phyloP scores from a whole-genome alignment of 345 rosid genomes.

The Hibiscus syriacus region DNA sequence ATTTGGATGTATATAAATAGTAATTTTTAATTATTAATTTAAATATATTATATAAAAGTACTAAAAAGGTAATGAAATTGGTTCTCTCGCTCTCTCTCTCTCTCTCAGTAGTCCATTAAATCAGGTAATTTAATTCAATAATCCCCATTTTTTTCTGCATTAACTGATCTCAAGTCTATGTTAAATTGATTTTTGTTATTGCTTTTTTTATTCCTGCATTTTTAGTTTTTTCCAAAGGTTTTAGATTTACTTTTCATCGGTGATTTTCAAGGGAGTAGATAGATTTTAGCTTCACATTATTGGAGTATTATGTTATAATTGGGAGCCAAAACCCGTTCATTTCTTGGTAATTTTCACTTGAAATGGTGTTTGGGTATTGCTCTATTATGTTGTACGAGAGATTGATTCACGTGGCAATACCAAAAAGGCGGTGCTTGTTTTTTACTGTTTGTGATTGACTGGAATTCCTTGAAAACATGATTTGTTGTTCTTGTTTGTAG shows the following conservation, averaged over 20 bases:
- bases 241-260: background rate
- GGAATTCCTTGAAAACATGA: background rate
- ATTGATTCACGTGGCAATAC: background rate
- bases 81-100: background rate
- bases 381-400: background rate
- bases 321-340: background rate
- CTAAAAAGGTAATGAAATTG: too few relatives aligned
- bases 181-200: background rate
- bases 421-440: background rate
- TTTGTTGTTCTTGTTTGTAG: background rate
- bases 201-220: background rate
- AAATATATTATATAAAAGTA: too few relatives aligned
- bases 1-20: too few relatives aligned
- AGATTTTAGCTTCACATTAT: slow-evolving; percentile 2
- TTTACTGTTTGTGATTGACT: background rate
- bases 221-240: background rate
- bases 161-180: slow-evolving; percentile 5
- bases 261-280: background rate
- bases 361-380: background rate
- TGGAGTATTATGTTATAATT: background rate
- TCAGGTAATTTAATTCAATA: slow-evolving; percentile 4
- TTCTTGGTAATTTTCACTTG: background rate
- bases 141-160: background rate
- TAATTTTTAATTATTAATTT: too few relatives aligned
- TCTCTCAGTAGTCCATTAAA: background rate